Conservation (phyloP, 1,284 basidiomycete genomes). For the Rhodofomes roseus region DNA sequence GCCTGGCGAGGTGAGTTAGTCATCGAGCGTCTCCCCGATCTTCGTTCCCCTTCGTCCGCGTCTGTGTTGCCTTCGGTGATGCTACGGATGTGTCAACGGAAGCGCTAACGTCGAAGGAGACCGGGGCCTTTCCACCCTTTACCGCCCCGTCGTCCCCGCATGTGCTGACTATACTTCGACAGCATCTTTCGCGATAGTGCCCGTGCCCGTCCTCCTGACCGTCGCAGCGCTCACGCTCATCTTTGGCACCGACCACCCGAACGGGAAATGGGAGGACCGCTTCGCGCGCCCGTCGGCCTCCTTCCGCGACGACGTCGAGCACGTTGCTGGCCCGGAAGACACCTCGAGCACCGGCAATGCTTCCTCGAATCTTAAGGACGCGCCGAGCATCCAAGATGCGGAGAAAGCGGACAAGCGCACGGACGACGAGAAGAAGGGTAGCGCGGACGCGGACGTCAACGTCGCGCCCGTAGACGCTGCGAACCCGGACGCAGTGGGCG, state of each 20-base stretch:
- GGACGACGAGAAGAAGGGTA: not conserved
- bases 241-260: conserved; percentile 59
- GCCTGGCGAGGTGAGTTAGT: conserved; percentile 44
- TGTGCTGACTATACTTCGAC: not conserved
- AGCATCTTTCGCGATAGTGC: conserved; percentile 53
- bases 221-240: conserved; percentile 43
- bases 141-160: not conserved
- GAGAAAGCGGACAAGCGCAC: not conserved
- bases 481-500: not conserved
- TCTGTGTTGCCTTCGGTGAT: not conserved
- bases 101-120: not conserved
- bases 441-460: conserved; percentile 11
- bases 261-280: conserved; percentile 54
- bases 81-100: not conserved
- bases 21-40: not conserved
- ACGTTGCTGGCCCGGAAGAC: too few relatives aligned
- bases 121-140: not conserved
- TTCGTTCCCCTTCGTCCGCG: too few relatives aligned
- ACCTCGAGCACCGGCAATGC: not conserved
- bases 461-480: conserved; percentile 7
- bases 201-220: conserved; percentile 51
- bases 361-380: not conserved
- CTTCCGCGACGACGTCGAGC: not conserved
- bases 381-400: not conserved
- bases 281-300: conserved; percentile 41